Percentiles rank a stretch among this genome's conserved stretches.
phyloP scores from a whole-genome alignment of 257 asterid species.

The Solanum bulbocastanum region DNA sequence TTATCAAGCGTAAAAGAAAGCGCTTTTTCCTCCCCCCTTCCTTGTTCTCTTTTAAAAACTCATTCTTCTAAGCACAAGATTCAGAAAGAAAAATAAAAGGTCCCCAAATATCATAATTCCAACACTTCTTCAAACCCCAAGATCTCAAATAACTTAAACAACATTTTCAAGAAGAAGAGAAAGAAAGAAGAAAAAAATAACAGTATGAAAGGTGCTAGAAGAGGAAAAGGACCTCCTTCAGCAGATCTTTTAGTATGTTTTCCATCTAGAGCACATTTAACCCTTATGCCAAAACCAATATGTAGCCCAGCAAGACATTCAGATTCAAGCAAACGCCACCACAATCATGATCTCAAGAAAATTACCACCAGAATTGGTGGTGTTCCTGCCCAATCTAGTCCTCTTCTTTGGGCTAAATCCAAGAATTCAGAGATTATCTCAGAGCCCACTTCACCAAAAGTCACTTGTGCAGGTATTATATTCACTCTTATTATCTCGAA shows the following conservation, averaged over 20 bases:
- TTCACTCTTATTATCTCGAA: neutral
- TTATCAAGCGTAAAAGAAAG: neutral
- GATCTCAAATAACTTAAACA: neutral
- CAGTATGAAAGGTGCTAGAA: conserved; percentile 49
- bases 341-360: conserved; percentile 18
- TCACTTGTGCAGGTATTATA: conserved; percentile 42
- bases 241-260: conserved; percentile 76
- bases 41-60: conserved; percentile 6
- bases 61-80: neutral
- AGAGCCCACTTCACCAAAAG: conserved; percentile 82
- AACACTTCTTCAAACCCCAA: neutral
- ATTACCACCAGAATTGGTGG: conserved; percentile 11
- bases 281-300: conserved; percentile 67
- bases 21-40: neutral
- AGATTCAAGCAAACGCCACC: conserved; percentile 28
- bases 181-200: neutral
- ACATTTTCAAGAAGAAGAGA: neutral
- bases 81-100: neutral
- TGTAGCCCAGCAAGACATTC: conserved; percentile 72
- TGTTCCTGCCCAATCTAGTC: conserved; percentile 29
- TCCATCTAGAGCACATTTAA: conserved; percentile 75
- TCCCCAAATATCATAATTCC: neutral
- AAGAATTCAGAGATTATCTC: conserved; percentile 34
- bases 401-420: conserved; percentile 40
- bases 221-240: conserved; percentile 64